Evolutionary conservation across 768 basidiomycete species (phyloP), one percentile per base, ranked within the genome.

Genomic region (Inosperma sp.): DNA sequence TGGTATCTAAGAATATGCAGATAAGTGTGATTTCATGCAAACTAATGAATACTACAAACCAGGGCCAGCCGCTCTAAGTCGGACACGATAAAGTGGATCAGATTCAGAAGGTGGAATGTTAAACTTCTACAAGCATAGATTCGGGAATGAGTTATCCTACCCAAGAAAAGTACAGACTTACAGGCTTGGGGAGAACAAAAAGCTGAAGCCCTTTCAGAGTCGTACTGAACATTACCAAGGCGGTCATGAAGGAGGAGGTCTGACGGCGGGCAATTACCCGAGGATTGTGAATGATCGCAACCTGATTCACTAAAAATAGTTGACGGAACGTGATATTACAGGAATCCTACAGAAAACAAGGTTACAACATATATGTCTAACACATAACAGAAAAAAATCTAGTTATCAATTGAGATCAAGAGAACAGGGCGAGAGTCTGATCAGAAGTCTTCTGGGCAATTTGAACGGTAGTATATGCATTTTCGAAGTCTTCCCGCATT

Each of bases 31-130:
- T n/a, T n/a, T n/a, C n/a, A n/a, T n/a, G n/a, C n/a, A n/a, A n/a
- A n/a, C n/a, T n/a, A n/a, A n/a, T 10, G 8, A 7, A 7, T 19
- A 47, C 22, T 26, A 27, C 46, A 1, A 13, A 48, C 34, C 34
- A 27, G 46, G 29, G 29, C 37, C 33, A 26, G 25, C 23, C n/a
- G 16, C 29, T 36, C 34, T 48, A 2, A 17, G 22, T 25, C 7
- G 46, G 13, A 35, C 5, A 27, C 37, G 26, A 25, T 43, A 31
- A 44, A 42, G 23, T 27, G 35, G 48, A 26, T 47, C 48, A 31
- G 26, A 31, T 5, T 49, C 53, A 39, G 53, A 55, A 39, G 37
- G 27, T 25, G 53, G 53, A 37, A 54, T 44, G 25, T 35, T 48
- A 25, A 54, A 54, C 21, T 36, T 37, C 53, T 54, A 23, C 22